A percentile compares a stretch with the other conserved stretches of the same genome.
These are phyloP conservation scores for Chlorencoelia australis DNA, from an alignment of 2,329 filamentous ascomycete genomes.

Conservation along the genomic window DNA sequence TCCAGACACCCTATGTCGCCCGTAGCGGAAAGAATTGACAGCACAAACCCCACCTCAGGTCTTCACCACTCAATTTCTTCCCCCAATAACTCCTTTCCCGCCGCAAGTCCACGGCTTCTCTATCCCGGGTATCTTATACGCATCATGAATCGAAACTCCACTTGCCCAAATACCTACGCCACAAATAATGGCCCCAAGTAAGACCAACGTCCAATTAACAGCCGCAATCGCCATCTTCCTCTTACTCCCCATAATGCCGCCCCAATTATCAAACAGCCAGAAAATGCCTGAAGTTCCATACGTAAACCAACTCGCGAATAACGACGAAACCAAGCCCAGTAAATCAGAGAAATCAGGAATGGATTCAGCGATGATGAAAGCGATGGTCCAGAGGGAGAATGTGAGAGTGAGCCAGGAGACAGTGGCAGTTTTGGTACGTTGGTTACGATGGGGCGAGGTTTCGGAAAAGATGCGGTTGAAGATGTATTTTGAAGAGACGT, in stretches of 20 bases:
- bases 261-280: conserved; percentile 39
- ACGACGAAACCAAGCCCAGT: conserved; percentile 50
- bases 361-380: conserved; percentile 57
- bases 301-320: conserved; percentile 46
- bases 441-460: conserved; percentile 28
- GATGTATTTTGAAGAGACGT: conserved; percentile 56
- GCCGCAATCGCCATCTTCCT: conserved; percentile 9
- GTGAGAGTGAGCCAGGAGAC: conserved; percentile 50
- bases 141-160: conserved; percentile 6
- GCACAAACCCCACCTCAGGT: no score
- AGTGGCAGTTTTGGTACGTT: conserved; percentile 40
- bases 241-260: conserved; percentile 23
- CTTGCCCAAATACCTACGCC: conserved; percentile 11
- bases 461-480: conserved; percentile 52
- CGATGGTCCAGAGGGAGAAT: conserved; percentile 44
- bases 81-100: no score
- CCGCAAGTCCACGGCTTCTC: no score
- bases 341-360: conserved; percentile 60
- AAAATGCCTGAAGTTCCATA: conserved; percentile 38
- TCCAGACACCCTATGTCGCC: no score
- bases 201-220: conserved; percentile 8
- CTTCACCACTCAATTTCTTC: no score
- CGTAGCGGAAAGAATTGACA: no score
- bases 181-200: conserved; percentile 11
- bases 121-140: no score